Evolutionary conservation across 2,329 filamentous ascomycete species (phyloP), one percentile per base, ranked within the genome.

Genomic region (Phaeoacremonium minimum): DNA sequence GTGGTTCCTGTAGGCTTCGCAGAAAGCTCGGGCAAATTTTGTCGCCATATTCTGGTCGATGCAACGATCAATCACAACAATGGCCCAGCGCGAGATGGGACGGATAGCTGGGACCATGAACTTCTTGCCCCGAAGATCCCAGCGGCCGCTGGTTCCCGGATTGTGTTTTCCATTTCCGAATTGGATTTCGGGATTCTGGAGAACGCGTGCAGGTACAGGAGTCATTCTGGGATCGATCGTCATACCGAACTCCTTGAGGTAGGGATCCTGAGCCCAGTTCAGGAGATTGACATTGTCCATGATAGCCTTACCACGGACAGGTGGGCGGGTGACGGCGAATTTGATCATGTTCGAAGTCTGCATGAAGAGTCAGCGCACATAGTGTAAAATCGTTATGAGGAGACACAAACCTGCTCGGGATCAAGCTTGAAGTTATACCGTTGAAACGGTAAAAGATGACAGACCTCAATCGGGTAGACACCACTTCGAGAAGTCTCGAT

Each of bases 281-380:
- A 91, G 69, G 46, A 84, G 74, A 0, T 64, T 53, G 7, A 95
- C 75, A 13, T 85, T 85, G 4, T 74, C 57, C 33, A 80, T 64
- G 47, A 97, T 89, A 15, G 85, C 77, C 0, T 56, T 49, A 46
- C 78, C 75, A n/a, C 93, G 85, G 18, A 80, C 57, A 0, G 58
- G 56, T 0, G 93, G 93, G 2, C 83, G 75, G 6, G 85, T 87
- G 5, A 95, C 91, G 0, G 91, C 90, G 50, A 91, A 88, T 58
- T 85, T 91, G 66, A 98, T 96, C 93, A 98, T 98, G 5, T 74
- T 64, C 0, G 83, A 67, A 0, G 91, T 96, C 63, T 95, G 71
- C 0, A 63, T 55, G 0, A 22, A n/a, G n/a, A 16, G 22, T 26
- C 22, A 26, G 22, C 22, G n/a, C 22, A 9, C 22, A 9, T 26